These are phyloP conservation scores for Marchantia polymorpha DNA, from an alignment of 225 moss, liverwort and hornwort genomes.

Conservation along the genomic window DNA sequence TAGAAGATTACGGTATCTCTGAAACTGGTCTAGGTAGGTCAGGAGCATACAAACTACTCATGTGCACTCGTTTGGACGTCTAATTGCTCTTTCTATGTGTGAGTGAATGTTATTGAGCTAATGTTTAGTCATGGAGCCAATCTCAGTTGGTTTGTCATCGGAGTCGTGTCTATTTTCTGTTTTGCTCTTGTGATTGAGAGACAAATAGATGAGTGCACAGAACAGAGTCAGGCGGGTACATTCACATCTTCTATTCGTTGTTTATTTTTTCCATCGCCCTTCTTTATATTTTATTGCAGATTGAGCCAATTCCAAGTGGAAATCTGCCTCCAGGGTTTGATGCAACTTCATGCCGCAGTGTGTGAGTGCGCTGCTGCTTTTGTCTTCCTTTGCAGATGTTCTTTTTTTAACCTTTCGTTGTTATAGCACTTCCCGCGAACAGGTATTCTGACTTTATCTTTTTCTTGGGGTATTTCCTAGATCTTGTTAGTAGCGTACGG, in stretches of 20 bases:
- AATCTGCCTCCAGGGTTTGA: conserved; percentile 99
- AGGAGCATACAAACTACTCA: neutral
- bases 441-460: conserved; percentile 60
- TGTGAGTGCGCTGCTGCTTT: conserved; percentile 79
- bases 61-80: neutral
- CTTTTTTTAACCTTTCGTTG: conserved; percentile 49
- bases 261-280: conserved; percentile 62
- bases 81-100: neutral
- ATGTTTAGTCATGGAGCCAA: neutral
- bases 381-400: conserved; percentile 55
- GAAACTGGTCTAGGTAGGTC: conserved; percentile 12
- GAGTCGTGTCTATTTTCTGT: conserved; percentile 19
- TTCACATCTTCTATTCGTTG: conserved; percentile 55
- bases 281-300: conserved; percentile 82
- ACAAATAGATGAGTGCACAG: conserved; percentile 32
- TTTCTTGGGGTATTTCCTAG: conserved; percentile 41
- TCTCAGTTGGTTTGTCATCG: conserved; percentile 10
- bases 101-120: conserved; percentile 8
- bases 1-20: neutral
- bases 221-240: conserved; percentile 31
- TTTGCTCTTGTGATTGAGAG: conserved; percentile 26
- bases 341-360: conserved; percentile 99
- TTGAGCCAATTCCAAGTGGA: conserved; percentile 99
- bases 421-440: conserved; percentile 43
- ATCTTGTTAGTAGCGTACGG: conserved; percentile 32